Base-by-base conservation (phyloP, 805 yeast genomes). In the Cyberlindnera maritima region DNA sequence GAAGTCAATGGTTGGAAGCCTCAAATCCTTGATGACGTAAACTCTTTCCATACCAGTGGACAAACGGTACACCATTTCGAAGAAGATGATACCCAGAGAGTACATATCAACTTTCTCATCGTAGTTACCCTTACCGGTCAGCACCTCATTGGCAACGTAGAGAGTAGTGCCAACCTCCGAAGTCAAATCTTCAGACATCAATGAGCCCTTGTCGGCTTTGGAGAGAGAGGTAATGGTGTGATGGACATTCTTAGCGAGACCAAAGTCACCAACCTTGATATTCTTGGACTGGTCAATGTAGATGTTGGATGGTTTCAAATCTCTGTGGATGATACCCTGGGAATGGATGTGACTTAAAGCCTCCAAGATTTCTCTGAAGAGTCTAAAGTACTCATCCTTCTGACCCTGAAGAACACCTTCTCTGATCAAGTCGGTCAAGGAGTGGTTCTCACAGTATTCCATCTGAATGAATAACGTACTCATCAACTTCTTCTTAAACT, bases 371-470 rank as follows among this genome's bases (percentile, higher is more conserved):
- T 92, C 97, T 37, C 96, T 74, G 53, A 94, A 77, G 4, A 92
- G 71, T 49, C 97, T 73, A 96, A 97, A 94, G 61, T 91, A 92
- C 56, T 88, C 95, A 48, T 80, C 85, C 0, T 88, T 71, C 41
- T 86, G 80, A 10, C 69, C 69, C 4, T 83, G 86, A 12, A 94
- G 71, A 0, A 89, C 90, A 47, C 84, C 88, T 35, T 80, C 77
- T 44, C 75, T 78, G 39, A 94, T 92, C 50, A 94, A 69, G 66
- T 94, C 96, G 43, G 78, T 77, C 25, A 94, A 67, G 0, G 99
- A 92, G 48, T 88, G 88, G 61, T 92, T 94, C 60, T 94, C 99
- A 67, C 99, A 94, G 59, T 94, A 94, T 64, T 94, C 99, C 99
- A 94, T 94, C 62, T 94, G 99, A 55, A 94, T 94, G 63, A 88